Evolutionary conservation across 2,329 filamentous ascomycete species (phyloP), one percentile per base, ranked within the genome.

Genomic region (Fusarium robinianum): DNA sequence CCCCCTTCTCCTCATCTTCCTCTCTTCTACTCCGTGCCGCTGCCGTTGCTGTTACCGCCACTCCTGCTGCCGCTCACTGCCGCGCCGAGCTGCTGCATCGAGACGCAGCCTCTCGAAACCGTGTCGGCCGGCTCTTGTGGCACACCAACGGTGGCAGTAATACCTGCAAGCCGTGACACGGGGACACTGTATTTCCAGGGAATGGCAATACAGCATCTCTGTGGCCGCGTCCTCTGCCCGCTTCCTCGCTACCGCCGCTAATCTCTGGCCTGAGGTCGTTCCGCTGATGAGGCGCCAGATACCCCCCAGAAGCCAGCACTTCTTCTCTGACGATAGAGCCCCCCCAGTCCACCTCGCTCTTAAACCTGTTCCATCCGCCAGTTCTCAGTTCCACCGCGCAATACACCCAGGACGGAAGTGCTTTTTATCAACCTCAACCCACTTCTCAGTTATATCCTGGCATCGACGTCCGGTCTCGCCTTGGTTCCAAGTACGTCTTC

Each of bases 251-350:
- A 29, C 36, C 9, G 9, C 27, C 44, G 37, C 29, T 46, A 32
- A 24, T 57, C 31, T 34, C 38, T 50, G 47, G 45, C 53, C 44
- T 46, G 49, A 53, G 52, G 41, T 44, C 26, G 36, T 54, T 60
- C 46, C 50, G 53, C 61, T 62, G 48, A 65, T 59, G 52, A 51
- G 40, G 42, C 38, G 57, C 51, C 65, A 81, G 79, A 73, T 81
- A 79, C 68, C 74, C 69, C 62, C 76, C 79, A 63, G 77, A 80
- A 60, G 68, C 75, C 60, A 73, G 67, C 64, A 71, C 72, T 51
- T 72, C 77, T 53, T 70, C 77, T 59, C 69, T 80, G 58, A 73
- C 75, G 55, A 72, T 81, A 67, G 78, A 81, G 64, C 74, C 76
- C 52, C 61, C 73, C 41, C 76, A 79, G 62, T 70, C 75, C 51